These are phyloP conservation scores for Omphalea diandra DNA, from an alignment of 441 rosid species.

Conservation along the genomic window DNA sequence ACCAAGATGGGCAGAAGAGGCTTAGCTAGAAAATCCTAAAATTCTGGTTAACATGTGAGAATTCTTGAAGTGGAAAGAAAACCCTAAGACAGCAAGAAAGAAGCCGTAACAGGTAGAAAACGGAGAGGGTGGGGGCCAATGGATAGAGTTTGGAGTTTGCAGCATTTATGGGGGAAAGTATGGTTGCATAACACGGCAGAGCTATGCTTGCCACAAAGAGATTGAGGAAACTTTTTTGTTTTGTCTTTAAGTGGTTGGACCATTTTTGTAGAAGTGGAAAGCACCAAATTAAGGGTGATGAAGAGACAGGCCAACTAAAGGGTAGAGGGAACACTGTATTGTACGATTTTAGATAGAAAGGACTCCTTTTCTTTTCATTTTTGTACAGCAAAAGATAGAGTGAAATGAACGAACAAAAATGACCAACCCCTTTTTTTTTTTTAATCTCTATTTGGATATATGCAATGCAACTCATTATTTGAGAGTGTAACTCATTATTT, in stretches of 20 bases:
- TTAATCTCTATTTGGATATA: conserved; percentile 10
- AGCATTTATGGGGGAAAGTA: conserved; percentile 12
- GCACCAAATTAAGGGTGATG: conserved; percentile 1
- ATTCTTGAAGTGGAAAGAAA: background rate
- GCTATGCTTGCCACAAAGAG: background rate
- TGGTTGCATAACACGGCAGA: background rate
- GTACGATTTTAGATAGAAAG: background rate
- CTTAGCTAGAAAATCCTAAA: no score
- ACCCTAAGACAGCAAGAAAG: background rate
- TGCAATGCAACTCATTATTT: conserved; percentile 23
- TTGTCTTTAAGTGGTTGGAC: conserved; percentile 20
- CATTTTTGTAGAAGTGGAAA: conserved; percentile 19
- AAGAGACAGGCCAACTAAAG: conserved; percentile 8
- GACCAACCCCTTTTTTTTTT: background rate
- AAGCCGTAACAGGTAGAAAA: conserved; percentile 15
- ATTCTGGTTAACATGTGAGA: background rate
- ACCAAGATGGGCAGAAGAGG: background rate
- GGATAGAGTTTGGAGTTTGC: conserved; percentile 1
- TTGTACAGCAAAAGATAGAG: conserved; percentile 14
- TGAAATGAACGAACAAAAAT: background rate
- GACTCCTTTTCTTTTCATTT: no score
- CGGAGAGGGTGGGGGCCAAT: background rate
- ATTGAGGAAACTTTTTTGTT: background rate
- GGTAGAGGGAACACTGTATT: background rate
- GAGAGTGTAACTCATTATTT: conserved; percentile 19